Conservation (phyloP, 73 alveolate genomes). For the Effrenium voratum region DNA sequence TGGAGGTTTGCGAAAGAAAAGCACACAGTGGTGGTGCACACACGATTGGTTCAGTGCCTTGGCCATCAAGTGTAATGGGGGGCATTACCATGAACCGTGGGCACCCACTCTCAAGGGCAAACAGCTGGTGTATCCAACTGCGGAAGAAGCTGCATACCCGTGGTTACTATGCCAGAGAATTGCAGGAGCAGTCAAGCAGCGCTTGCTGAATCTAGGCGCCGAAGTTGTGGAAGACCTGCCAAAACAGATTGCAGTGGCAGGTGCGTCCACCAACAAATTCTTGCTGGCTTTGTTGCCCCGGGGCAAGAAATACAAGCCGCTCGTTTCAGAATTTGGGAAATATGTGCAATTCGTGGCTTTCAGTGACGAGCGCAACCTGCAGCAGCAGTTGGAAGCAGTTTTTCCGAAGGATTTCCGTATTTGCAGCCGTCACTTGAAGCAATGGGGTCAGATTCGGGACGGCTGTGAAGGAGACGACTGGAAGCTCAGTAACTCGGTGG, state of each 20-base stretch:
- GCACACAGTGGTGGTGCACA: neutral
- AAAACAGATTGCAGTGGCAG: neutral
- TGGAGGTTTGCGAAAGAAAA: neutral
- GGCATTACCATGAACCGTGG: neutral
- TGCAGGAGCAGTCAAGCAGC: neutral
- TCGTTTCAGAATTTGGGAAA: neutral
- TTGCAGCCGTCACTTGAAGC: neutral
- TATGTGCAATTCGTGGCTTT: neutral
- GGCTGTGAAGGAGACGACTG: neutral
- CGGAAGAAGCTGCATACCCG: slow-evolving; percentile 12
- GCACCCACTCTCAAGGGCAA: neutral
- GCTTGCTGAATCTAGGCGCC: too few relatives aligned
- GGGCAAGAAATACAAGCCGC: neutral
- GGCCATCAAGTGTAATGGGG: neutral
- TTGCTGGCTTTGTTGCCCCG: neutral
- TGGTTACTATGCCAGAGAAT: neutral
- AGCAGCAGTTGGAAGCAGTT: too few relatives aligned
- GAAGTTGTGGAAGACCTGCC: neutral
- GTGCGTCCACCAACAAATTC: neutral
- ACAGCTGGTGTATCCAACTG: neutral
- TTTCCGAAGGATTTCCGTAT: neutral
- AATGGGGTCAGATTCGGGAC: slow-evolving; percentile 11
- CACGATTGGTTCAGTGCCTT: neutral
- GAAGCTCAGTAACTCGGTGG: neutral
- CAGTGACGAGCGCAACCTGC: neutral